Conservation (phyloP, 1,284 basidiomycete species). For the Cutaneotrichosporon sp. region DNA sequence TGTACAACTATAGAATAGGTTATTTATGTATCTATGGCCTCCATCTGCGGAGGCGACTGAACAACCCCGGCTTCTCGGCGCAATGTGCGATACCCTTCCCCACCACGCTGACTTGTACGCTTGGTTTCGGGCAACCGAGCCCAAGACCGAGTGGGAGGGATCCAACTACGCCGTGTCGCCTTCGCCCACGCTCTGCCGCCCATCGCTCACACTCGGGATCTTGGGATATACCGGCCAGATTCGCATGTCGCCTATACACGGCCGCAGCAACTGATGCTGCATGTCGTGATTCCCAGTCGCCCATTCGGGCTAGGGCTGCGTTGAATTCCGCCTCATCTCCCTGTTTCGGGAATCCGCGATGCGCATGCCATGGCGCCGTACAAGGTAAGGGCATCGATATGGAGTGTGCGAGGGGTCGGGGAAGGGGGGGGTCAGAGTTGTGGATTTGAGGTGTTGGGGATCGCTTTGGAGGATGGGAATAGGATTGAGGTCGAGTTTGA, state of each 20-base stretch:
- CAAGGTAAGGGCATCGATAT: conserved; percentile 1
- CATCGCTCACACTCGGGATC: background rate
- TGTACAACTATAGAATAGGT: background rate
- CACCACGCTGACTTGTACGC: background rate
- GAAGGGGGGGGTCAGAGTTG: background rate
- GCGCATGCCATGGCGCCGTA: background rate
- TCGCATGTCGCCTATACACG: background rate
- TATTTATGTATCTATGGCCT: background rate
- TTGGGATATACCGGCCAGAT: background rate
- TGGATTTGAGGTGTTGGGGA: background rate
- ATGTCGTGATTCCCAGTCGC: conserved; percentile 2
- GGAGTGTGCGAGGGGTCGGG: background rate
- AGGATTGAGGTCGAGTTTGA: background rate
- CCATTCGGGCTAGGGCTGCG: conserved; percentile 3
- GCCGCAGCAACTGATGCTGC: background rate
- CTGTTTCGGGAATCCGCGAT: background rate
- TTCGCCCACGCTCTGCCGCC: background rate
- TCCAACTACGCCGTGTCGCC: background rate
- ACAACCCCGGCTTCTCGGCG: background rate
- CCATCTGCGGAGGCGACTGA: background rate
- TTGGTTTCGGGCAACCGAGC: background rate
- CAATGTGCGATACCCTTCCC: background rate
- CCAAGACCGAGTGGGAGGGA: background rate
- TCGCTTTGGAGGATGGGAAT: background rate
- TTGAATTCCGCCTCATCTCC: background rate